Percentiles rank a stretch among this genome's conserved stretches.
Evolutionary conservation across 441 rosid genomes (phyloP).

Genomic region (Erysimum pusillum): DNA sequence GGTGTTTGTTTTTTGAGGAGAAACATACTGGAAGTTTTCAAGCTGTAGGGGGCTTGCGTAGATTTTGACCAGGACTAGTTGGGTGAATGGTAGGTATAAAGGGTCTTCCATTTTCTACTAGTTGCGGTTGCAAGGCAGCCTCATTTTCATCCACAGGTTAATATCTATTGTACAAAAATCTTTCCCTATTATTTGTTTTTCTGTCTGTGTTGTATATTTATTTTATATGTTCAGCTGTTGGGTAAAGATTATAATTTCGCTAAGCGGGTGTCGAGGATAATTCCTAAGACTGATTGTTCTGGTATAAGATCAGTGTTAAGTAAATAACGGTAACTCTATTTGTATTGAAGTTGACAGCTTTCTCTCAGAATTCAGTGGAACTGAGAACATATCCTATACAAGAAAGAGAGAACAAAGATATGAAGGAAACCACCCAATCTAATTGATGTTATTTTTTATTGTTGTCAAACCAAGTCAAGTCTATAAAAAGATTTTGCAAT

Average conservation of each 20-base stretch:
- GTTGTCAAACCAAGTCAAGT: constrained; percentile 29
- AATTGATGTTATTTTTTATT: background rate
- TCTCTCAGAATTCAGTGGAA: background rate
- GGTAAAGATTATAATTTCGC: background rate
- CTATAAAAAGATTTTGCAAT: constrained; percentile 18
- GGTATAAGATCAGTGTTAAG: constrained; percentile 14
- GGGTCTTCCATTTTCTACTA: constrained; percentile 1
- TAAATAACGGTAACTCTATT: background rate
- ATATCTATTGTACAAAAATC: background rate
- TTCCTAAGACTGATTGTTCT: constrained; percentile 9
- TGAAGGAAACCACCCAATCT: background rate
- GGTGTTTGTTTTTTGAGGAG: constrained; percentile 40
- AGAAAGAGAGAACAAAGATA: background rate
- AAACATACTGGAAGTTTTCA: constrained; percentile 29
- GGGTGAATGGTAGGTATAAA: constrained; percentile 18
- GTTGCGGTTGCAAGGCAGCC: constrained; percentile 27
- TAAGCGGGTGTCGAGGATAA: background rate
- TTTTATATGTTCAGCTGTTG: constrained; percentile 24
- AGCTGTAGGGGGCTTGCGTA: constrained; percentile 10
- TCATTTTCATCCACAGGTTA: constrained; percentile 7
- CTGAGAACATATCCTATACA: background rate
- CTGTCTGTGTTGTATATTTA: background rate
- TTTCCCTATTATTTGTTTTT: background rate
- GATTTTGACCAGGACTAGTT: constrained; percentile 37
- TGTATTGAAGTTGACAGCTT: constrained; percentile 16